Conservation (phyloP, 192 early-diverging fungal species). For the Backusella tarrabulga region DNA sequence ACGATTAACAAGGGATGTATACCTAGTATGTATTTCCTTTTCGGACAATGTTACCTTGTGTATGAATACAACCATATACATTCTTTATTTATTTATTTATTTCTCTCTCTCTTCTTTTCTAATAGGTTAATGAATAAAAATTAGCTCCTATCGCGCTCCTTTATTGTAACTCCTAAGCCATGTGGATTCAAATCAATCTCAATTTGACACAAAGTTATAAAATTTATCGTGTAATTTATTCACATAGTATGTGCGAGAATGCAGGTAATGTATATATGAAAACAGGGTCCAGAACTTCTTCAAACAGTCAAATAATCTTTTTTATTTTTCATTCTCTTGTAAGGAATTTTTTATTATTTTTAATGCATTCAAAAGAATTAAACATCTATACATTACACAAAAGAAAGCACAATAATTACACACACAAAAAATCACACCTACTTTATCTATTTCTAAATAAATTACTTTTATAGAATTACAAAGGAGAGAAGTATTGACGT, state of each 20-base stretch:
- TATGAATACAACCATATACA: not conserved
- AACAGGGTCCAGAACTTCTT: constrained; percentile 7
- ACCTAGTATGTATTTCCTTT: constrained; percentile 3
- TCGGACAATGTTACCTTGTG: not conserved
- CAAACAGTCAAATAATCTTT: not conserved
- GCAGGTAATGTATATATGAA: not conserved
- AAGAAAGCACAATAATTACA: not conserved
- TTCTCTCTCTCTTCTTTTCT: not conserved
- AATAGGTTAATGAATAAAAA: not conserved
- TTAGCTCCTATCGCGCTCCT: not conserved
- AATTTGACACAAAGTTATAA: not conserved
- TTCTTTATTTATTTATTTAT: constrained; percentile 1
- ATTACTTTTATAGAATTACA: not conserved
- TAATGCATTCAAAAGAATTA: not conserved
- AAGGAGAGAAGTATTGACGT: not conserved
- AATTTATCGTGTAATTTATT: not conserved
- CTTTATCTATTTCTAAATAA: not conserved
- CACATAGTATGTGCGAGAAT: not conserved
- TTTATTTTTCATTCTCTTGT: not conserved
- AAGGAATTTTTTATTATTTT: not conserved
- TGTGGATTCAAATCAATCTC: constrained; percentile 3
- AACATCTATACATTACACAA: not conserved
- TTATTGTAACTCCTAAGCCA: not conserved
- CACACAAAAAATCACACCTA: not conserved
- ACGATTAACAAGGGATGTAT: not conserved